Base-by-base conservation (phyloP, 345 rosid species). In the Reutealis trisperma region DNA sequence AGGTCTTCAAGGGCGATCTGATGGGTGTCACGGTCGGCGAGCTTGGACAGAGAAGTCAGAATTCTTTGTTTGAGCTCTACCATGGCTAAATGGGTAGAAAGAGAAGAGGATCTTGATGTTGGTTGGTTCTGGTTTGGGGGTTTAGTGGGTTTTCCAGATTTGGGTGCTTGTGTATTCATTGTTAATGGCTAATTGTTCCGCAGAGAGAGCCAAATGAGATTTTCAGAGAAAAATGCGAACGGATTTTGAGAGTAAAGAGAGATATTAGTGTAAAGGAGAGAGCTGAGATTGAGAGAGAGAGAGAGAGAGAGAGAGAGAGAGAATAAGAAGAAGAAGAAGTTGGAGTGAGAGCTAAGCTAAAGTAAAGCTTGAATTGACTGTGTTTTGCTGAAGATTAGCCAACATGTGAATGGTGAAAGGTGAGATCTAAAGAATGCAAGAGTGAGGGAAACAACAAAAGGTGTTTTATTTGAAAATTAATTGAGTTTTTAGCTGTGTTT, bases 1-100 rank as follows among this genome's bases (percentile, higher is more conserved):
- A 96, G 98, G 83, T 96, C 98, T 76, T 94, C 91, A 41, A 91
- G 85, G 6, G 99, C 99, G 84, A 96, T 92, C 82, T 94, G 97
- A 84, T 96, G 79, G 47, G 99, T 96, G 70, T 96, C 98, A 12
- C 98, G 94, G 86, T 94, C 99, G 57, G 97, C 88, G 11, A 96
- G 94, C 82, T 96, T 96, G 41, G 97, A 87, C 70, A 94, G 88
- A 32, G 91, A 92, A n/a, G 96, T 91, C 45, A 96, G 83, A 83
- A 94, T 90, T 83, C 86, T 83, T 69, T 96, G 99, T 87, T 96
- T 96, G 51, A 87, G 87, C 77, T 96, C 99, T 25, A 96, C 96
- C 98, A 92, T 96, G 62, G 98, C 98, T 66, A 89, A 86, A 81
- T 94, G 98, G 16, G 97, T 83, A 51, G 98, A 84, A 70, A 91